Base-by-base conservation (phyloP, 345 rosid species). In the Sisymbrium irio region DNA sequence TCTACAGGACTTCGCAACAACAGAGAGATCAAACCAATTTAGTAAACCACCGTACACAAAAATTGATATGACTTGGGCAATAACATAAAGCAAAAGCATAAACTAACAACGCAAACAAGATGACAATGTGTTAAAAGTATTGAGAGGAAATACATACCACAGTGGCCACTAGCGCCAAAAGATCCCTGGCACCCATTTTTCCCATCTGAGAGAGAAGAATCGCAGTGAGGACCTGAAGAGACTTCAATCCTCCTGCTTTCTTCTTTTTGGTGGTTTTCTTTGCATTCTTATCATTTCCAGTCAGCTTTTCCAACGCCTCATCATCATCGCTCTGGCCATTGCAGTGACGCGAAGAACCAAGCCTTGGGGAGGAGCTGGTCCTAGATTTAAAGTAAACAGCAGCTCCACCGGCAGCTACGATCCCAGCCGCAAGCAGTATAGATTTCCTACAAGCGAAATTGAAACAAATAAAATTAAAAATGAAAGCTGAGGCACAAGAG, bases 161-260 rank as follows among this genome's bases (percentile, higher is more conserved):
- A 19, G 86, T 85, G 69, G 79, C 93, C 49, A 87, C 80, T 78
- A 95, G 72, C 62, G 92, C 81, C 67, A 92, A 79, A 82, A 95
- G 90, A 80, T 92, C 89, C 77, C 88, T 87, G 58, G 88, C 97
- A 69, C 99, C 99, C 67, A 65, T 83, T 82, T 81, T 85, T 10
- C 98, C 99, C 89, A 95, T 92, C 69, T 83, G 78, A 45, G 94
- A 90, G 45, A 92, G 79, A 78, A 95, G 94, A 79, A 92, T 80
- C 45, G 85, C 84, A 33, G 89, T 84, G 57, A 95, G 82, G 70
- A 89, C 84, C 82, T 86, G 87, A 65, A 95, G 87, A 7, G 99
- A 90, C 82, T 86, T 90, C 17, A 89, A 79, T 66, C 90, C 89
- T 77, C 90, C 89, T 65, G 85, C 83, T 82, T 89, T 88, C 83